These are phyloP conservation scores for Diddensiella caesifluorescens DNA, from an alignment of 805 yeast genomes.

Conservation along the genomic window DNA sequence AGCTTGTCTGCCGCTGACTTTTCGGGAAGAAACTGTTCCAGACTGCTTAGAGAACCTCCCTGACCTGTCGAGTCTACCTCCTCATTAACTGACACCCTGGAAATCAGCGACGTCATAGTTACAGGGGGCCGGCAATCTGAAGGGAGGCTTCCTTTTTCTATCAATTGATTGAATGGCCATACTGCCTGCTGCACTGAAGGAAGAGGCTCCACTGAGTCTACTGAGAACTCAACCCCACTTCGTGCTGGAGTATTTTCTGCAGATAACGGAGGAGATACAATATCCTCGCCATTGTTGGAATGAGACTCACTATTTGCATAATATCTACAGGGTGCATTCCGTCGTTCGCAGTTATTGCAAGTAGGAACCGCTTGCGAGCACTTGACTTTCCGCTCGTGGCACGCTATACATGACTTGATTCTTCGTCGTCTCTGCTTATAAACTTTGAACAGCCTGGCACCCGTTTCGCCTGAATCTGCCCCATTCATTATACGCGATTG, in stretches of 20 bases:
- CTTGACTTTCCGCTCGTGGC: conserved; percentile 10
- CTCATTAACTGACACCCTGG: conserved; percentile 2
- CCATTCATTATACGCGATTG: too few relatives aligned
- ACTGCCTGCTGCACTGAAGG: conserved; percentile 6
- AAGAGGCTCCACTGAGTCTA: conserved; percentile 5
- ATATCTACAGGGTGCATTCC: conserved; percentile 3
- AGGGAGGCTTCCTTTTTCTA: not conserved
- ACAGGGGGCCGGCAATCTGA: conserved; percentile 6
- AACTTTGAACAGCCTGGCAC: not conserved
- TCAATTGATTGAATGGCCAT: conserved; percentile 7
- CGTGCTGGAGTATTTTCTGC: conserved; percentile 1
- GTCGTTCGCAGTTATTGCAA: conserved; percentile 2
- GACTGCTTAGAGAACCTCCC: not conserved
- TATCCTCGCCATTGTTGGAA: not conserved
- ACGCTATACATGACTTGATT: conserved; percentile 3
- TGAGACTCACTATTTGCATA: not conserved
- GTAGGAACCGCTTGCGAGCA: conserved; percentile 7
- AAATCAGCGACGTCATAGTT: conserved; percentile 6
- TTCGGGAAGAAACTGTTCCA: conserved; percentile 7
- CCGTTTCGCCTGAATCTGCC: too few relatives aligned
- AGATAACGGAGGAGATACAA: not conserved
- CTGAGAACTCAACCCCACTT: conserved; percentile 6
- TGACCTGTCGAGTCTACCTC: not conserved
- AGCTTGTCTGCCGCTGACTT: conserved; percentile 8
- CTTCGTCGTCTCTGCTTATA: not conserved